Conservation (phyloP, 2,329 filamentous ascomycete species). For the Nigrospora osmanthi region DNA sequence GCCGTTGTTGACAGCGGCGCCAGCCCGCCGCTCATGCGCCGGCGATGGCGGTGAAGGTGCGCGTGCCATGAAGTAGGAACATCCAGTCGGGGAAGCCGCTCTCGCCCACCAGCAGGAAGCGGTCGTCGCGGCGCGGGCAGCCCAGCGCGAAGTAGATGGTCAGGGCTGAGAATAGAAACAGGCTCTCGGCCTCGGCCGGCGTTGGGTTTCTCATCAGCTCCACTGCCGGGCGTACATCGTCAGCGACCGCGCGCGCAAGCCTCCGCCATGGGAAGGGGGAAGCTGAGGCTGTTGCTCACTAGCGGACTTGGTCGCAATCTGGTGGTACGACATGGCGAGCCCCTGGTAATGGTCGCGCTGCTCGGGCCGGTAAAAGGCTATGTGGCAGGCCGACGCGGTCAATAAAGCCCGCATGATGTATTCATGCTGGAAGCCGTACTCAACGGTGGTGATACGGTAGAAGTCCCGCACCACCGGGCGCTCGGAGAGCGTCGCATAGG, state of each 20-base stretch:
- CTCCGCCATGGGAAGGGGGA: no score
- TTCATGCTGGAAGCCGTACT: slow-evolving; percentile 24
- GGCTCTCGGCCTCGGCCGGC: slow-evolving; percentile 1
- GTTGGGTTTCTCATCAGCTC: slow-evolving; percentile 1
- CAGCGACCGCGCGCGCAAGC: background rate
- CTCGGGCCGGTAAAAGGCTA: slow-evolving; percentile 18
- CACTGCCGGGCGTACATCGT: background rate
- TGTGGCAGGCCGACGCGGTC: slow-evolving; percentile 26
- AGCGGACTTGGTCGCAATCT: slow-evolving; percentile 5
- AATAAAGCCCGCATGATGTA: slow-evolving; percentile 28
- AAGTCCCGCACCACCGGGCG: slow-evolving; percentile 17
- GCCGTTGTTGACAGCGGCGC: slow-evolving; percentile 6
- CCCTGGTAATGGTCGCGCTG: slow-evolving; percentile 17
- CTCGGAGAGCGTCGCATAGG: slow-evolving; percentile 23
- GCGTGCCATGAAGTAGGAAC: slow-evolving; percentile 9
- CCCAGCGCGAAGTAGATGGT: slow-evolving; percentile 10
- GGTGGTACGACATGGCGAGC: slow-evolving; percentile 22
- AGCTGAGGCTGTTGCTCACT: slow-evolving; percentile 1
- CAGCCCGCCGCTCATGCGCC: background rate
- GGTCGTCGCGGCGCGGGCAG: slow-evolving; percentile 6
- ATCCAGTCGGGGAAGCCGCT: slow-evolving; percentile 16
- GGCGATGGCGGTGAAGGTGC: slow-evolving; percentile 2
- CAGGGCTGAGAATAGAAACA: slow-evolving; percentile 9
- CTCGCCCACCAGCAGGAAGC: slow-evolving; percentile 6
- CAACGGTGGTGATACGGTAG: slow-evolving; percentile 26